Evolutionary conservation across 306 rosid species (phyloP), one percentile per base, ranked within the genome.

Genomic region (Vigna mungo): DNA sequence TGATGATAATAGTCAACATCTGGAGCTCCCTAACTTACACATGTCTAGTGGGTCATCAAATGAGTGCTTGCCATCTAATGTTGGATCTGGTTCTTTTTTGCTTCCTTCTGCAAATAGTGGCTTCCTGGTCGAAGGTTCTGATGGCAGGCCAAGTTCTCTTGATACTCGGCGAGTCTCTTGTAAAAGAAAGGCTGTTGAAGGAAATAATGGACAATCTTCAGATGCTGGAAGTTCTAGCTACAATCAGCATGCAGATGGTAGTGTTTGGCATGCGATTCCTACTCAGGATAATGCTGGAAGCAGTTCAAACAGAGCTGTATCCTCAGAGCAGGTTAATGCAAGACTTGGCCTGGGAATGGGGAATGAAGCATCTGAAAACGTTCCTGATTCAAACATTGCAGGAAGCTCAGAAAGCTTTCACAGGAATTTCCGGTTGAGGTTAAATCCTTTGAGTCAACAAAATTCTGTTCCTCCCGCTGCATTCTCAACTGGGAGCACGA

Each of bases 141-240:
- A 92, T 74, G 88, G 87, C 43, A 83, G 96, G 85, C 83, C 92
- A 39, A 84, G 87, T 80, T 88, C 96, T 66, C 11, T 84, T 79
- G 93, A 89, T 49, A 87, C 84, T 39, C 88, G 85, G 3, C 94
- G 88, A 27, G 68, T 84, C 13, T 87, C 94, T 67, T 84, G 91
- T 82, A 92, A 92, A 82, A 80, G 97, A 81, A 92, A 92, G 80
- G 80, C 96, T 73, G 76, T 85, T 66, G 97, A 92, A 77, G 94
- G 87, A 72, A 80, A 53, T 81, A 78, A 74, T 51, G 91, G 91
- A 53, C 93, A 85, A 68, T 88, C 93, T 56, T 86, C 90, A 39
- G 71, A 82, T 23, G 55, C 82, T 52, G 96, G 96, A 78, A 85
- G 94, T 83, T 85, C 88, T 81, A 86, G 88, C 86, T 90, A 89